Percentiles rank a stretch among this genome's conserved stretches.
phyloP scores from a whole-genome alignment of 1,139 yeast genomes.

The Debaryomycetaceae sp. region DNA sequence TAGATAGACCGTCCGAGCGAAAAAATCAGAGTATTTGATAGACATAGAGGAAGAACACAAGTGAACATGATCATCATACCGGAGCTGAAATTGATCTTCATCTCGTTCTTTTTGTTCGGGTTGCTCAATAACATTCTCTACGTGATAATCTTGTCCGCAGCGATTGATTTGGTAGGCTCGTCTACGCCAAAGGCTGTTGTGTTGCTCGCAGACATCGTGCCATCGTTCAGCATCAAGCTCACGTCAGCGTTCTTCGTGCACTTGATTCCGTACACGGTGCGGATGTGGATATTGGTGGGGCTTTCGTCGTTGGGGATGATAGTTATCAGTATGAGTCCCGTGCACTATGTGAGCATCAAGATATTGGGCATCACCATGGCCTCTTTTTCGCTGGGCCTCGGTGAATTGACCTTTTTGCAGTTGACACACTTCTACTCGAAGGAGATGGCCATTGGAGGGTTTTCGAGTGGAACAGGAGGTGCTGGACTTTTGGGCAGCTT shows the following conservation, averaged over 20 bases:
- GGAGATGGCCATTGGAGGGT: constrained; percentile 65
- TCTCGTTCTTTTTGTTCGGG: constrained; percentile 79
- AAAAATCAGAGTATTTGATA: too few relatives aligned
- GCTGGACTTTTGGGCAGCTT: constrained; percentile 86
- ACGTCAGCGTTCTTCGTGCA: constrained; percentile 80
- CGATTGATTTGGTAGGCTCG: constrained; percentile 85
- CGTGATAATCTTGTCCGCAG: constrained; percentile 89
- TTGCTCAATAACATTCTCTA: constrained; percentile 83
- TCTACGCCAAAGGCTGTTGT: constrained; percentile 82
- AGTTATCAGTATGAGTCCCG: constrained; percentile 47
- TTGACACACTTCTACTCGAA: constrained; percentile 68
- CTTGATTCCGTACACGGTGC: constrained; percentile 49
- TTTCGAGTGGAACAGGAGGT: constrained; percentile 93
- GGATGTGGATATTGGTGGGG: constrained; percentile 55
- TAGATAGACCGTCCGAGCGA: too few relatives aligned
- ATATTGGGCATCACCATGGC: constrained; percentile 78
- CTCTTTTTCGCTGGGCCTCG: constrained; percentile 81
- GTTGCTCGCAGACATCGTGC: constrained; percentile 79
- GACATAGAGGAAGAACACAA: too few relatives aligned
- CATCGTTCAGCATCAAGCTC: constrained; percentile 70
- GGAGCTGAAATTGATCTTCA: constrained; percentile 27
- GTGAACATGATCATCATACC: constrained; percentile 5
- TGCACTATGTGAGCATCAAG: constrained; percentile 28
- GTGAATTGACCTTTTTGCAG: constrained; percentile 85
- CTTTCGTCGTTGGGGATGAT: constrained; percentile 78